A percentile compares a stretch with the other conserved stretches of the same genome.
Evolutionary conservation across 2,329 filamentous ascomycete species (phyloP).

Genomic region (Trichoderma sp.): DNA sequence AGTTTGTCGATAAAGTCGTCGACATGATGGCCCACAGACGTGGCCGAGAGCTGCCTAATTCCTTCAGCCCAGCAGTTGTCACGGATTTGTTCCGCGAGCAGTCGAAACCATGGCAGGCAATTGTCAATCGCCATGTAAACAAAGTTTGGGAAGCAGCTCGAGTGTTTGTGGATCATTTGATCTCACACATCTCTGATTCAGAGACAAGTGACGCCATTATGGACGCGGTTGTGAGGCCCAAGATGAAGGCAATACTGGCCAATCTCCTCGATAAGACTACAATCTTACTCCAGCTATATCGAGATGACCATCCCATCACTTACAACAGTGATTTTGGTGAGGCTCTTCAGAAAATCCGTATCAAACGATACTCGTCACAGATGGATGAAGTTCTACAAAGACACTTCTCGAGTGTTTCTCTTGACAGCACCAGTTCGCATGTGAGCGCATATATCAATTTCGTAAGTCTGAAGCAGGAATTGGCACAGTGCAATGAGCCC

Average conservation of each 20-base stretch:
- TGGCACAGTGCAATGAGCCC: background rate
- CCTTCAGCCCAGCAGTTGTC: constrained; percentile 61
- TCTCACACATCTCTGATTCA: constrained; percentile 24
- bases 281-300: constrained; percentile 48
- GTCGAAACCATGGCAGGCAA: constrained; percentile 52
- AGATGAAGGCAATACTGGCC: constrained; percentile 25
- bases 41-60: constrained; percentile 59
- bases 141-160: constrained; percentile 23
- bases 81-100: constrained; percentile 62
- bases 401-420: too few species aligned
- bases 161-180: constrained; percentile 13
- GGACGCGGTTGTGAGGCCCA: constrained; percentile 24
- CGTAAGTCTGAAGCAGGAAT: background rate
- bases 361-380: background rate
- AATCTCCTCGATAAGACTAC: constrained; percentile 42
- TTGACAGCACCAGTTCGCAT: too few species aligned
- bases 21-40: constrained; percentile 27
- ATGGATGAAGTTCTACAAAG: background rate
- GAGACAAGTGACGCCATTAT: constrained; percentile 24
- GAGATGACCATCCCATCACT: constrained; percentile 50
- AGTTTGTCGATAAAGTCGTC: constrained; percentile 29
- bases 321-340: constrained; percentile 53
- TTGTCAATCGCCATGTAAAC: constrained; percentile 38
- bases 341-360: constrained; percentile 35
- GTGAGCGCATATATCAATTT: too few species aligned